Evolutionary conservation across 441 rosid species (phyloP).

Genomic region (Raphanus hybrid): DNA sequence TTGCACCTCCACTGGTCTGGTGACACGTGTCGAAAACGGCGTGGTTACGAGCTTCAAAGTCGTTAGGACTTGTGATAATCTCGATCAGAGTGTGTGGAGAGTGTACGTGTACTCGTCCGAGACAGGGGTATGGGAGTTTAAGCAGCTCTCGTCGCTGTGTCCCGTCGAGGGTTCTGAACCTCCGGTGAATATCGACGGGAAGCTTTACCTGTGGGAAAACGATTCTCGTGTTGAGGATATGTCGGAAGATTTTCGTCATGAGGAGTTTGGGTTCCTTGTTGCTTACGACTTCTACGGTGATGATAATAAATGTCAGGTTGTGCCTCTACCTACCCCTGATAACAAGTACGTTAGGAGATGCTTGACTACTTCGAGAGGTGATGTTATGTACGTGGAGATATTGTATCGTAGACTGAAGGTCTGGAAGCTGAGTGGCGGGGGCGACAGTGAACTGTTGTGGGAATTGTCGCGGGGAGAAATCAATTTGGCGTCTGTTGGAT

Average conservation of each 20-base stretch:
- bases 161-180: background rate
- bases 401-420: background rate
- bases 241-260: background rate
- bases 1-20: background rate
- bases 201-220: background rate
- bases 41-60: conserved; percentile 5
- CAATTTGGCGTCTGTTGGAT: background rate
- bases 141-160: background rate
- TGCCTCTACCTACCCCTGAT: conserved; percentile 13
- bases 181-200: background rate
- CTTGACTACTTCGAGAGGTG: conserved; percentile 21
- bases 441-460: background rate
- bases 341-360: conserved; percentile 7
- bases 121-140: background rate
- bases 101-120: conserved; percentile 7
- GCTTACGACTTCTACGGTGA: conserved; percentile 27
- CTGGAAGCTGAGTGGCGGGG: background rate
- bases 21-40: background rate
- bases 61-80: background rate
- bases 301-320: background rate
- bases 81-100: background rate
- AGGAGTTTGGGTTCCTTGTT: conserved; percentile 1
- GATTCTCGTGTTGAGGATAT: background rate
- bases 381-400: conserved; percentile 4
- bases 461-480: background rate